phyloP scores from a whole-genome alignment of 768 basidiomycete species.

The Glaciozyma martinii region DNA sequence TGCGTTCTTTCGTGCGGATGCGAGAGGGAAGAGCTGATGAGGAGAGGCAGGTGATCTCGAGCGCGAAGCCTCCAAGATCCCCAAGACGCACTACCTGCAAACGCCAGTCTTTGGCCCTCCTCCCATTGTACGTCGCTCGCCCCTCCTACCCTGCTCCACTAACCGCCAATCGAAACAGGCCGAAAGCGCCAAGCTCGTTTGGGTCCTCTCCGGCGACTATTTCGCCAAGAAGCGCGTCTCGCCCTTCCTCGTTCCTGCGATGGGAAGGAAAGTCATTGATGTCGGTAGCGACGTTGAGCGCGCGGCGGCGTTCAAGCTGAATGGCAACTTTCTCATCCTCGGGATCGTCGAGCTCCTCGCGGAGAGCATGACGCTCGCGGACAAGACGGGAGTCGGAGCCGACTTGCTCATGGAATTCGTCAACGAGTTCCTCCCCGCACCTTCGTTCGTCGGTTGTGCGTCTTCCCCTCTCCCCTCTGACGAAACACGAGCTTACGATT shows the following conservation, averaged over 20 bases:
- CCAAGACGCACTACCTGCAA: constrained; percentile 57
- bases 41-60: constrained; percentile 57
- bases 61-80: constrained; percentile 51
- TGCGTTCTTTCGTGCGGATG: not conserved
- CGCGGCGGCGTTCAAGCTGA: constrained; percentile 67
- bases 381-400: constrained; percentile 69
- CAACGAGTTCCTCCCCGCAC: constrained; percentile 54
- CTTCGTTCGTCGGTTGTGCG: constrained; percentile 12
- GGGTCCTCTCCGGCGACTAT: constrained; percentile 71
- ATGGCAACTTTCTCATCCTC: constrained; percentile 65
- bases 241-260: constrained; percentile 65
- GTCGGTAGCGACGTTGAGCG: constrained; percentile 79
- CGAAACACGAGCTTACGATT: not conserved
- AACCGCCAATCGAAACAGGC: not conserved
- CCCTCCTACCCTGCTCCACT: not conserved
- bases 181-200: constrained; percentile 55
- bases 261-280: constrained; percentile 62
- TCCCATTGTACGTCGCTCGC: constrained; percentile 35
- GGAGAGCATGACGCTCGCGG: constrained; percentile 74
- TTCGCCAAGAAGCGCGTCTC: constrained; percentile 73
- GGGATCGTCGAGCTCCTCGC: constrained; percentile 60
- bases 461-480: not conserved
- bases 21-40: not conserved
- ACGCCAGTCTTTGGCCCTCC: constrained; percentile 68
- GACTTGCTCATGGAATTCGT: constrained; percentile 50